Evolutionary conservation across 2,329 filamentous ascomycete genomes (phyloP).

Genomic region (Pochonia chlamydosporia): DNA sequence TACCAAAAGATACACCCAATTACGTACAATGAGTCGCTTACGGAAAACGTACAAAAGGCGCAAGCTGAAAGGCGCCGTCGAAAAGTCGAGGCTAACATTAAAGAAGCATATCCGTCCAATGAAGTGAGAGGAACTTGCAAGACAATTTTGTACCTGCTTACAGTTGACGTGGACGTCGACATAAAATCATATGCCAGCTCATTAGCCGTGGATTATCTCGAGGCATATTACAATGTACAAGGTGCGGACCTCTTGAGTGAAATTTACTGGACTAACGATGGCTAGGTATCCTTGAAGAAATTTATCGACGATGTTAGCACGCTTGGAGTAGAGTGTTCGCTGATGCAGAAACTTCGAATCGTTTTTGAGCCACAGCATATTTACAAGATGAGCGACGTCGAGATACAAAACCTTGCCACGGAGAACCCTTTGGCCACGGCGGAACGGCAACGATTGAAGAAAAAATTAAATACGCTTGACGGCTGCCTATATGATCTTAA

Average conservation of each 20-base stretch:
- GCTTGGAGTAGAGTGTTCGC: conserved; percentile 15
- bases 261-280: neutral
- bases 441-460: conserved; percentile 1
- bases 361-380: conserved; percentile 15
- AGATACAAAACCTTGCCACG: conserved; percentile 14
- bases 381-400: conserved; percentile 11
- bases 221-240: conserved; percentile 37
- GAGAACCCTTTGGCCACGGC: conserved; percentile 12
- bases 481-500: neutral
- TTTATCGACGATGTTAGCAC: conserved; percentile 17
- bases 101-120: conserved; percentile 7
- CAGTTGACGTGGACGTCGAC: neutral
- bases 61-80: conserved; percentile 11
- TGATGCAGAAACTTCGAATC: conserved; percentile 12
- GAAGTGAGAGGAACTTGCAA: neutral
- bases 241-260: too few relatives aligned
- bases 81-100: neutral
- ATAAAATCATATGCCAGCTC: conserved; percentile 3
- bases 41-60: conserved; percentile 27
- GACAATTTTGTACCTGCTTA: neutral
- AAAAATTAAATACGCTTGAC: neutral
- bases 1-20: conserved; percentile 39
- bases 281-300: conserved; percentile 15
- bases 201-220: conserved; percentile 26
- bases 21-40: conserved; percentile 47